These are phyloP conservation scores for Melanopsichium pennsylvanicum DNA, from an alignment of 1,284 basidiomycete species.

Conservation along the genomic window DNA sequence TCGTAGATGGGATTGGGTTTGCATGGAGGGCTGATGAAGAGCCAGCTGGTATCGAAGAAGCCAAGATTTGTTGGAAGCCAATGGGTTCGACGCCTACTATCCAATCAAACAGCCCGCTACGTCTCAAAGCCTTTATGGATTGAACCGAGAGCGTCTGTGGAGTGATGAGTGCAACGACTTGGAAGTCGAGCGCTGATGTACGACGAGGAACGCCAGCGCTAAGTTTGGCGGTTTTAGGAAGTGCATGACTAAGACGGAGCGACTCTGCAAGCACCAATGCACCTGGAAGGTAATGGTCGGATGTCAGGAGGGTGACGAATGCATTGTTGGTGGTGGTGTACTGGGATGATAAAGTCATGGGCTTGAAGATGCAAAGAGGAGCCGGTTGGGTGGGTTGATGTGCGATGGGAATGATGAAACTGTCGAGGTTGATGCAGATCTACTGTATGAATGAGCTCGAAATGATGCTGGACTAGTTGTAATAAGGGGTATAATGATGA, in stretches of 20 bases:
- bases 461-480: too few species aligned
- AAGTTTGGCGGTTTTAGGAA: slow-evolving; percentile 14
- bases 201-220: background rate
- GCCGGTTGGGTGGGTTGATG: too few species aligned
- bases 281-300: slow-evolving; percentile 88
- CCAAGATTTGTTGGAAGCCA: slow-evolving; percentile 45
- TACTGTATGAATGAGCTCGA: too few species aligned
- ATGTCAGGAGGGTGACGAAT: slow-evolving; percentile 79
- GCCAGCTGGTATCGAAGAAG: slow-evolving; percentile 6
- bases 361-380: background rate
- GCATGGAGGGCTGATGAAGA: background rate
- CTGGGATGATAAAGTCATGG: slow-evolving; percentile 26
- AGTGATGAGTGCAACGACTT: slow-evolving; percentile 91
- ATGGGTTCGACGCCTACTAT: slow-evolving; percentile 82
- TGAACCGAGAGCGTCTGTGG: slow-evolving; percentile 89
- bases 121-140: slow-evolving; percentile 76
- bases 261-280: slow-evolving; percentile 85
- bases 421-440: background rate
- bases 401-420: too few species aligned
- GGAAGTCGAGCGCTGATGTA: slow-evolving; percentile 8
- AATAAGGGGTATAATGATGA: too few species aligned
- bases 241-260: slow-evolving; percentile 65
- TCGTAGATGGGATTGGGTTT: background rate
- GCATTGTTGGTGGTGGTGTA: slow-evolving; percentile 65
- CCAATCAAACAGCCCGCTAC: slow-evolving; percentile 78